Conservation (phyloP, 306 rosid species). For the Lablab purpureus region DNA sequence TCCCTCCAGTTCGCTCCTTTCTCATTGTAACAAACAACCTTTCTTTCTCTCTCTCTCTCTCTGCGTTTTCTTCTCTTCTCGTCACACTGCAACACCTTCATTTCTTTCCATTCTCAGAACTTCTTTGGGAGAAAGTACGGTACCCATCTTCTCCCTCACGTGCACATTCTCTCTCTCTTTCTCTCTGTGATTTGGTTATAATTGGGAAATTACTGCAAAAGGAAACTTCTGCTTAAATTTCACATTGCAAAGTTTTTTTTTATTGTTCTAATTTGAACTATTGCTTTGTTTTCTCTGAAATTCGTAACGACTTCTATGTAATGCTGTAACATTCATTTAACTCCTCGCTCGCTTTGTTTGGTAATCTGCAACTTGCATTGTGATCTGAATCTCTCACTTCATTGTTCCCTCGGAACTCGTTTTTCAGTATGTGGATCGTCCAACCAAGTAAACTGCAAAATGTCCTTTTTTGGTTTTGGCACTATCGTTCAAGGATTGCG, state of each 20-base stretch:
- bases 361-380: constrained; percentile 35
- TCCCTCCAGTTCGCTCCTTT: neutral
- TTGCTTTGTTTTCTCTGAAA: neutral
- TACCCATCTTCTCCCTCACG: neutral
- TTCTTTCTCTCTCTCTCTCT: neutral
- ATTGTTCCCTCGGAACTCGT: neutral
- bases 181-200: neutral
- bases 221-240: constrained; percentile 8
- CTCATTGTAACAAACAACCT: neutral
- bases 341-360: neutral
- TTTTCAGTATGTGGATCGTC: neutral
- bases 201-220: constrained; percentile 4
- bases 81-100: neutral
- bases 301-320: neutral
- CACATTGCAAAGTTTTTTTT: neutral
- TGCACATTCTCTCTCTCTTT: constrained; percentile 9
- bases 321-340: neutral
- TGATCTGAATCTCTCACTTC: neutral
- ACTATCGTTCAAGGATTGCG: neutral
- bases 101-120: neutral
- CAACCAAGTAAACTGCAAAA: neutral
- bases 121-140: neutral
- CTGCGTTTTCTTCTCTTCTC: neutral
- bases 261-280: neutral
- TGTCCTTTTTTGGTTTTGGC: too few species aligned